A percentile compares a stretch with the other conserved stretches of the same genome.
These are phyloP conservation scores for Apiotrichum domesticum DNA, from an alignment of 1,284 basidiomycete genomes.

Conservation along the genomic window DNA sequence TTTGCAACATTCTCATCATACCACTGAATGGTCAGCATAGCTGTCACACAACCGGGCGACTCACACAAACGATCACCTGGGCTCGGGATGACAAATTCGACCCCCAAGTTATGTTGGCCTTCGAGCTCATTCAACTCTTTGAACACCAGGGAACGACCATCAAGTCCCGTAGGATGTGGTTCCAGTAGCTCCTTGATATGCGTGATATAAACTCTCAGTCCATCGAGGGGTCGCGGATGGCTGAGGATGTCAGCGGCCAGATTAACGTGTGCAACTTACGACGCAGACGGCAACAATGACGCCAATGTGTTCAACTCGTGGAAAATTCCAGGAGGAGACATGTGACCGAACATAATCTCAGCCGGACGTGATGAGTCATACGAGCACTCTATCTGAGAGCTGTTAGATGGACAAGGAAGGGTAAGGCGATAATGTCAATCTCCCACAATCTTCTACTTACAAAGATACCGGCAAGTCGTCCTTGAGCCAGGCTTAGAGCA, in stretches of 20 bases:
- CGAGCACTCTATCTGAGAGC: constrained; percentile 44
- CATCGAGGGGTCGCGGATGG: constrained; percentile 25
- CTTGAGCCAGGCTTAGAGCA: constrained; percentile 27
- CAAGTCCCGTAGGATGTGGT: constrained; percentile 35
- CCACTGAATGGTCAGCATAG: constrained; percentile 3
- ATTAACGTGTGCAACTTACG: background rate
- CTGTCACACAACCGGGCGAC: constrained; percentile 5
- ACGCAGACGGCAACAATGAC: constrained; percentile 11
- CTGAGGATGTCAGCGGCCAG: too few relatives aligned
- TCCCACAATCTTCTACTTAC: constrained; percentile 24
- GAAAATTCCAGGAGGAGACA: constrained; percentile 37
- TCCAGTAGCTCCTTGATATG: constrained; percentile 44
- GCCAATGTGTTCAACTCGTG: constrained; percentile 37
- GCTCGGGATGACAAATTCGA: constrained; percentile 32
- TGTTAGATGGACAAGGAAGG: background rate
- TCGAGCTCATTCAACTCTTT: constrained; percentile 33
- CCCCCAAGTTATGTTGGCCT: constrained; percentile 22
- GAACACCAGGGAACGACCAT: constrained; percentile 32
- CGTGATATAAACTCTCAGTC: constrained; percentile 38
- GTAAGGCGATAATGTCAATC: too few relatives aligned
- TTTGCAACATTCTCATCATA: background rate
- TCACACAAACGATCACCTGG: constrained; percentile 40
- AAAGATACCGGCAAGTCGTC: constrained; percentile 38
- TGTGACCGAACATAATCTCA: constrained; percentile 43
- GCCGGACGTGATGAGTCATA: constrained; percentile 38